Conservation (phyloP, 208 protist genomes). For the Acanthamoeba quina region DNA sequence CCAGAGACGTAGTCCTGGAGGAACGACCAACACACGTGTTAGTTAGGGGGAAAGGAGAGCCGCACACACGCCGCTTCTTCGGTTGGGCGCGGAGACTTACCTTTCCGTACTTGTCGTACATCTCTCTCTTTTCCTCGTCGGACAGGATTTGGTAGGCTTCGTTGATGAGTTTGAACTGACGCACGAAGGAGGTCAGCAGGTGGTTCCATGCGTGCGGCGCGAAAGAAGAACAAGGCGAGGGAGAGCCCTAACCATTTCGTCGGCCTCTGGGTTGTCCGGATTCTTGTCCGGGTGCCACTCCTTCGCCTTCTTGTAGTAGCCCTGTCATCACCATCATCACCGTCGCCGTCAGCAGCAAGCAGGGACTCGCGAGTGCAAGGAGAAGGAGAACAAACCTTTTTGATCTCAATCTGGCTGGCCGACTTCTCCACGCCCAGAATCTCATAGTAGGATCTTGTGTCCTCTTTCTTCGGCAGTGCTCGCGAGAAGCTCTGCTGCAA, state of each 20-base stretch:
- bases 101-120: slow-evolving; percentile 81
- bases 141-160: slow-evolving; percentile 81
- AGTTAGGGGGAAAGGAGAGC: not conserved
- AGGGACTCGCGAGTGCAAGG: not conserved
- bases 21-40: not conserved
- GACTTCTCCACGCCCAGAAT: slow-evolving; percentile 76
- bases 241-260: slow-evolving; percentile 20
- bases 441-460: slow-evolving; percentile 54
- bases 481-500: slow-evolving; percentile 10
- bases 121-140: slow-evolving; percentile 34
- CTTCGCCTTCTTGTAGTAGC: slow-evolving; percentile 75
- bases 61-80: not conserved
- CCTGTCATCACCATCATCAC: slow-evolving; percentile 46
- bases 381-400: slow-evolving; percentile 70
- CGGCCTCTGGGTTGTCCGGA: slow-evolving; percentile 75
- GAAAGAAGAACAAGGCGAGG: not conserved
- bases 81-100: not conserved
- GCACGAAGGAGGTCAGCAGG: not conserved
- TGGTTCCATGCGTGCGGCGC: not conserved
- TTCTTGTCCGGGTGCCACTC: slow-evolving; percentile 83
- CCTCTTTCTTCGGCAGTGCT: not conserved
- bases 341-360: too few relatives aligned
- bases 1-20: not conserved
- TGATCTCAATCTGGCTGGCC: slow-evolving; percentile 78
- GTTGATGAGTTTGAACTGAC: slow-evolving; percentile 80